These are phyloP conservation scores for Conoideocrella luteorostrata DNA, from an alignment of 2,329 filamentous ascomycete species.

Conservation along the genomic window DNA sequence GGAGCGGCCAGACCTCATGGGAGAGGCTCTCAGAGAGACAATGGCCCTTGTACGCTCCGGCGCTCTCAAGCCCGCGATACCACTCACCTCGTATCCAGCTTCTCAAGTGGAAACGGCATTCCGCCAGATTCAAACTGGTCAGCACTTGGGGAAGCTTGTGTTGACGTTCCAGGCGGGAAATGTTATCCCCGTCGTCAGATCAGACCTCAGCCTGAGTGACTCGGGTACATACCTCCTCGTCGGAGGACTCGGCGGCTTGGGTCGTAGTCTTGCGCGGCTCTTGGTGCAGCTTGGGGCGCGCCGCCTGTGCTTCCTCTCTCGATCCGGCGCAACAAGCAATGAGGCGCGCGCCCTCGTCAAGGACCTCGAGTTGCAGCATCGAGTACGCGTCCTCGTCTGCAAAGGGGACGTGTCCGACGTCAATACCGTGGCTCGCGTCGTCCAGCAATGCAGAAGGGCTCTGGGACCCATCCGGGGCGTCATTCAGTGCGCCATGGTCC, in stretches of 20 bases:
- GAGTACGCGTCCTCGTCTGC: no score
- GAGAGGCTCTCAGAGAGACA: background rate
- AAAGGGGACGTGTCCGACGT: background rate
- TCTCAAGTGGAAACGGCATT: constrained; percentile 26
- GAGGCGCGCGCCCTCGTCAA: background rate
- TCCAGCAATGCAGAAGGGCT: background rate
- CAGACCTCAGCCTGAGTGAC: background rate
- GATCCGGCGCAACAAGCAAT: background rate
- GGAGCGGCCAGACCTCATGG: background rate
- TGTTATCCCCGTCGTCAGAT: background rate
- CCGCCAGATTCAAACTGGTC: constrained; percentile 27
- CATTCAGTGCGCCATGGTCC: constrained; percentile 15
- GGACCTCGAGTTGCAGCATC: background rate
- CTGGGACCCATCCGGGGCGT: constrained; percentile 19
- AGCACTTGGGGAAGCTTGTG: constrained; percentile 33
- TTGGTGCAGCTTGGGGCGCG: background rate
- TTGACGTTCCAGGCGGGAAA: constrained; percentile 7
- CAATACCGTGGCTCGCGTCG: background rate
- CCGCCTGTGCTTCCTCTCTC: background rate
- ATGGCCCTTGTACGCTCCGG: background rate
- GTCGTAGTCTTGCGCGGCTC: background rate
- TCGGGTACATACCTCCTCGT: background rate
- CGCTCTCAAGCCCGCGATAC: background rate
- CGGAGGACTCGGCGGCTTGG: background rate
- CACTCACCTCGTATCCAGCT: constrained; percentile 7